Evolutionary conservation across 1,284 basidiomycete species (phyloP).

Genomic region (Agaricales sp.): DNA sequence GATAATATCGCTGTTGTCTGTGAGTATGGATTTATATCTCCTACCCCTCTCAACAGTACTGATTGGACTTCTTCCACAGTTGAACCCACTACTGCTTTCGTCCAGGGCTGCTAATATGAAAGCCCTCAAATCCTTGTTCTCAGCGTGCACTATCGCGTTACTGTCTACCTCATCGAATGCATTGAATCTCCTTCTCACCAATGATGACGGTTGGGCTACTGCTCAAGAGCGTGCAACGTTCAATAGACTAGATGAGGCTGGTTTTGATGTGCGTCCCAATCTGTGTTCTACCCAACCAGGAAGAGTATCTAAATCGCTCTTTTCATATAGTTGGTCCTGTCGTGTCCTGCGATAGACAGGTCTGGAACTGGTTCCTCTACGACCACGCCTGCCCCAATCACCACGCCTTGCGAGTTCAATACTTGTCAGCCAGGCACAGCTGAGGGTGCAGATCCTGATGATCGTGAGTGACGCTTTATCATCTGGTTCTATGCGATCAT

Average conservation of each 20-base stretch:
- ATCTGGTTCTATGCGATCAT: no score
- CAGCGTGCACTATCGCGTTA: no score
- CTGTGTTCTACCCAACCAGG: background rate
- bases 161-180: no score
- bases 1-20: no score
- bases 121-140: no score
- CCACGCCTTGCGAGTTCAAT: constrained; percentile 28
- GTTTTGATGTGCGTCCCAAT: constrained; percentile 27
- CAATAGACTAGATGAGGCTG: constrained; percentile 25
- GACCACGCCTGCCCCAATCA: constrained; percentile 17
- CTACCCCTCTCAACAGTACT: no score
- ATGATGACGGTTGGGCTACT: constrained; percentile 44
- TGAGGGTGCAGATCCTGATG: constrained; percentile 28
- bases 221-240: constrained; percentile 37
- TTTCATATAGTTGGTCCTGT: constrained; percentile 26
- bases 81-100: no score
- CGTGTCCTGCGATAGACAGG: constrained; percentile 30
- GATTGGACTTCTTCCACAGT: no score
- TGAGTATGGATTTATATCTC: no score
- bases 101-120: no score
- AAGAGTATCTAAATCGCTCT: constrained; percentile 9
- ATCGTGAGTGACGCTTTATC: constrained; percentile 30
- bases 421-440: constrained; percentile 30
- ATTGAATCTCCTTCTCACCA: constrained; percentile 27
- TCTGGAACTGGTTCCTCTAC: constrained; percentile 31